Conservation (phyloP, 2,329 filamentous ascomycete genomes). For the Aaosphaeria arxii region DNA sequence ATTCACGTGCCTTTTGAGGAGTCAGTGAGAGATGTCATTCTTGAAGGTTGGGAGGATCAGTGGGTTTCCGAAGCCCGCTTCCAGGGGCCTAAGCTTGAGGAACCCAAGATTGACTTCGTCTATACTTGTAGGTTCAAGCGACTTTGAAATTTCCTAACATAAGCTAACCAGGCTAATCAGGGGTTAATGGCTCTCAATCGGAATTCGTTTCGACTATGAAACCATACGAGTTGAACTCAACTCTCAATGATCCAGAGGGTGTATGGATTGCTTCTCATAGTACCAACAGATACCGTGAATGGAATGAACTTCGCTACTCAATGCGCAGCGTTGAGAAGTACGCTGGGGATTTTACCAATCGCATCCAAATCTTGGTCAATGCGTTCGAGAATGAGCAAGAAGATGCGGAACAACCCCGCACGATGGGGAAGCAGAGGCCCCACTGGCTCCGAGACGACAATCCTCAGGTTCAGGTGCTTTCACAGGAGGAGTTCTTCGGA, state of each 20-base stretch:
- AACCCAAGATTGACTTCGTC: constrained; percentile 45
- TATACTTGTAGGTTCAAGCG: constrained; percentile 30
- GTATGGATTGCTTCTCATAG: constrained; percentile 42
- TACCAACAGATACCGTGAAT: constrained; percentile 45
- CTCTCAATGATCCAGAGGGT: constrained; percentile 41
- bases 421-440: constrained; percentile 33
- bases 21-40: constrained; percentile 32
- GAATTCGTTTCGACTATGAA: constrained; percentile 37
- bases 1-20: constrained; percentile 42
- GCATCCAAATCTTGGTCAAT: constrained; percentile 45
- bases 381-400: constrained; percentile 22
- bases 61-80: constrained; percentile 40
- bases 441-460: constrained; percentile 36
- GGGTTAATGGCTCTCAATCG: constrained; percentile 44
- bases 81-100: constrained; percentile 27
- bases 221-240: constrained; percentile 40
- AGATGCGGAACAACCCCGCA: constrained; percentile 5
- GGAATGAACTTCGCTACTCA: constrained; percentile 46
- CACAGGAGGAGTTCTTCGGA: constrained; percentile 44
- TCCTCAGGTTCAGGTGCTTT: constrained; percentile 38
- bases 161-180: constrained; percentile 10
- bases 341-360: constrained; percentile 41
- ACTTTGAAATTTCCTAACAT: not conserved
- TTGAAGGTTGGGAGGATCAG: constrained; percentile 44
- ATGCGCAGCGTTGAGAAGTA: constrained; percentile 43